phyloP scores from a whole-genome alignment of 164 flowering plant species.

The Aristolochia californica region DNA sequence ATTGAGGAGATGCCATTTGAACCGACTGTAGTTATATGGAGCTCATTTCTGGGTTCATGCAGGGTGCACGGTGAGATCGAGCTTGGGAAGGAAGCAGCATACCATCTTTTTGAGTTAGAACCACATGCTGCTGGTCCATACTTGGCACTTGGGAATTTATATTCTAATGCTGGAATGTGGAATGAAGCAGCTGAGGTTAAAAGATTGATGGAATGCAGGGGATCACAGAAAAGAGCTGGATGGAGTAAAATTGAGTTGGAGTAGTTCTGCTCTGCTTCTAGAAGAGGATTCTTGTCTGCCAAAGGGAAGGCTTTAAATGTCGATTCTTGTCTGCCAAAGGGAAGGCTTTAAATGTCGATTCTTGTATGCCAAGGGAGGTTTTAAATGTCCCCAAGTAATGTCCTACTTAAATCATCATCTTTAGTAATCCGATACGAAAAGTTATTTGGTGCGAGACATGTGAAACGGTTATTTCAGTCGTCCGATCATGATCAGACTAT shows the following conservation, averaged over 20 bases:
- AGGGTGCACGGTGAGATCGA: constrained; percentile 29
- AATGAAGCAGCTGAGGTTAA: constrained; percentile 22
- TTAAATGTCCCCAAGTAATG: no score
- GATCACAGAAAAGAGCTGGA: constrained; percentile 22
- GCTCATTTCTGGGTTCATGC: constrained; percentile 40
- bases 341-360: no score
- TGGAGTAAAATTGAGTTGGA: constrained; percentile 36
- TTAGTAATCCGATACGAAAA: no score
- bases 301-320: no score
- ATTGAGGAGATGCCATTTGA: constrained; percentile 37
- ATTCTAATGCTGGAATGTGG: constrained; percentile 37
- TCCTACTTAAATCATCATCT: no score
- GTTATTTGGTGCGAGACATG: no score
- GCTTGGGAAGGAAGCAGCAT: constrained; percentile 32
- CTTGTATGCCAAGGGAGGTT: no score
- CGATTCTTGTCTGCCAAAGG: no score
- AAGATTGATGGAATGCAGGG: constrained; percentile 26
- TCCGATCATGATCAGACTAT: no score
- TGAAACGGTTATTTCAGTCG: no score
- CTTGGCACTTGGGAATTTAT: constrained; percentile 27
- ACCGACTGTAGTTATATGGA: constrained; percentile 35
- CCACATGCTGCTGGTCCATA: constrained; percentile 24
- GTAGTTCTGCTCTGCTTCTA: neutral
- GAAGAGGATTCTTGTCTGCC: no score
- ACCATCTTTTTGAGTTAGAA: constrained; percentile 23